A percentile compares a stretch with the other conserved stretches of the same genome.
Conservation (phyloP, 768 basidiomycete species). For the Serendipita sp. region DNA sequence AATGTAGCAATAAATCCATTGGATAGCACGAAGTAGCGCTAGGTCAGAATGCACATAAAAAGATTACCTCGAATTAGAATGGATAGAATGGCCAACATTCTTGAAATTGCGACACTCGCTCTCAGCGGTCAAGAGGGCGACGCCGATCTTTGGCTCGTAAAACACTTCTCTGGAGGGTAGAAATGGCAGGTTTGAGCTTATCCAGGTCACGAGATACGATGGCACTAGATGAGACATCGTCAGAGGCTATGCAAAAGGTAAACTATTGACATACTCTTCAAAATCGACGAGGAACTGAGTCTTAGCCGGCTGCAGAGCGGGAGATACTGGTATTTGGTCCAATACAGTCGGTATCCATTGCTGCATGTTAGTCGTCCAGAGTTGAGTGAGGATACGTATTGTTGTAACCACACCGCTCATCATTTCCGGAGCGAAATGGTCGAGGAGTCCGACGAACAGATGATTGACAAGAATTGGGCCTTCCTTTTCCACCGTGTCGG, state of each 20-base stretch:
- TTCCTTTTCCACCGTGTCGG: constrained; percentile 44
- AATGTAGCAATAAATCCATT: not conserved
- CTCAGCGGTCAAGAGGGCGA: constrained; percentile 1
- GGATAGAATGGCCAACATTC: no score
- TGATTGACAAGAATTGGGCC: constrained; percentile 55
- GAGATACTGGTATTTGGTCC: constrained; percentile 46
- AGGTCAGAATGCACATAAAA: not conserved
- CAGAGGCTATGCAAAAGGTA: not conserved
- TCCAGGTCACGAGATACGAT: constrained; percentile 51
- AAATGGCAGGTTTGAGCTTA: constrained; percentile 67
- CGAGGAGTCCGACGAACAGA: constrained; percentile 61
- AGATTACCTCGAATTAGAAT: not conserved
- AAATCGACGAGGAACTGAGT: constrained; percentile 58
- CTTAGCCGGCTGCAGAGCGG: constrained; percentile 49
- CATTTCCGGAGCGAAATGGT: constrained; percentile 79
- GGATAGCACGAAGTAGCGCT: not conserved
- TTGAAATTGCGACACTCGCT: not conserved
- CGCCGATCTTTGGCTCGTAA: not conserved
- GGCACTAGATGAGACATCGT: constrained; percentile 29
- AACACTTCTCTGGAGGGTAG: constrained; percentile 32
- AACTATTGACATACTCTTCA: constrained; percentile 39
- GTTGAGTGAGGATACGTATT: constrained; percentile 45
- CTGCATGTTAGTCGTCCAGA: constrained; percentile 55
- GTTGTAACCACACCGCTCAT: constrained; percentile 58
- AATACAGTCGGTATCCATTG: constrained; percentile 59